Conservation (phyloP, 2,329 filamentous ascomycete species). For the Aspergillus sp. region DNA sequence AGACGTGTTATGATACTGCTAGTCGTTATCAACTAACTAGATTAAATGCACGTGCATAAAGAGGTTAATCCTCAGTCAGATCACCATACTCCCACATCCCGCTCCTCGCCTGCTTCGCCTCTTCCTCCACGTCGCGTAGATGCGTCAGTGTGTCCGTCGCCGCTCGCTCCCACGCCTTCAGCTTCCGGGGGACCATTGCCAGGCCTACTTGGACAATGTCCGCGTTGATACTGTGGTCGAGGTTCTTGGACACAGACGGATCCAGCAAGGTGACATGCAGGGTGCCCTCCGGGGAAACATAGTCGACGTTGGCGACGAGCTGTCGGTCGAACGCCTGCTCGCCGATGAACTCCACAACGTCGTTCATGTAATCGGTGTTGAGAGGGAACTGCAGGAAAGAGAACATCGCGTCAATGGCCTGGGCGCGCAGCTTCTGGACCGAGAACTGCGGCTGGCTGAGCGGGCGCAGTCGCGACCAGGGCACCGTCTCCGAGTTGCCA, state of each 20-base stretch:
- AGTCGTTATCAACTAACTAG: too few species aligned
- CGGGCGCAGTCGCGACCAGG: constrained; percentile 76
- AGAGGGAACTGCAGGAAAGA: constrained; percentile 84
- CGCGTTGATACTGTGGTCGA: constrained; percentile 77
- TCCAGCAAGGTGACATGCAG: constrained; percentile 86
- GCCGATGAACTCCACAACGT: constrained; percentile 66
- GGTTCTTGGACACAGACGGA: constrained; percentile 51
- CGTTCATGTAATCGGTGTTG: constrained; percentile 69
- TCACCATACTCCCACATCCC: constrained; percentile 99
- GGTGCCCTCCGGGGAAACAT: constrained; percentile 68
- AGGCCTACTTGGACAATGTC: constrained; percentile 75
- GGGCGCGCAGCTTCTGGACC: constrained; percentile 69
- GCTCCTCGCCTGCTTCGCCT: constrained; percentile 68
- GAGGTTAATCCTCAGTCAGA: constrained; percentile 76
- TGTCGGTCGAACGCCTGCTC: constrained; percentile 65
- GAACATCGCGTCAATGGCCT: constrained; percentile 77
- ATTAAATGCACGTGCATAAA: too few species aligned
- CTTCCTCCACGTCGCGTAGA: constrained; percentile 62
- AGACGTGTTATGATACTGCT: too few species aligned
- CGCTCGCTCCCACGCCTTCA: constrained; percentile 81
- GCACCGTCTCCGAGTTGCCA: constrained; percentile 81
- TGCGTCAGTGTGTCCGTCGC: constrained; percentile 62
- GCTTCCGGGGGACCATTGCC: constrained; percentile 83
- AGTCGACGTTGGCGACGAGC: constrained; percentile 86
- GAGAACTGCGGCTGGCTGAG: constrained; percentile 71